A percentile compares a stretch with the other conserved stretches of the same genome.
phyloP scores from a whole-genome alignment of 768 basidiomycete species.

The Boletus bicolor region DNA sequence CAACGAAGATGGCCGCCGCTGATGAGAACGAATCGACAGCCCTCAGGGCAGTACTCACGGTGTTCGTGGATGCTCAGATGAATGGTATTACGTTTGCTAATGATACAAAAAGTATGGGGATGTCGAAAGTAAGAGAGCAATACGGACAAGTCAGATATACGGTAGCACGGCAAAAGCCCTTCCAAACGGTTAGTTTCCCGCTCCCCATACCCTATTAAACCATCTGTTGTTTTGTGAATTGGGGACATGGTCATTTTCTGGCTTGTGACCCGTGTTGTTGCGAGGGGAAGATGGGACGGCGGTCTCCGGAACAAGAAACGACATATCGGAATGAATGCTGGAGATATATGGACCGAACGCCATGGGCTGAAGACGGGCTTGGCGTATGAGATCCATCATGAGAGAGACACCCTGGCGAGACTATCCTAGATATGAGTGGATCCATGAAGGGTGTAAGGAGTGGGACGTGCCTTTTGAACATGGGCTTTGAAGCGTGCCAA shows the following conservation, averaged over 20 bases:
- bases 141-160: slow-evolving; percentile 17
- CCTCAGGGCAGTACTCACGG: slow-evolving; percentile 1
- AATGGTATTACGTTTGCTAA: slow-evolving; percentile 28
- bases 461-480: slow-evolving; percentile 67
- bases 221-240: slow-evolving; percentile 20
- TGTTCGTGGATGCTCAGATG: neutral
- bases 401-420: slow-evolving; percentile 86
- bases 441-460: neutral
- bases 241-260: slow-evolving; percentile 13
- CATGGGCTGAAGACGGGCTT: slow-evolving; percentile 63
- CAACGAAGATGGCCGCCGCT: neutral
- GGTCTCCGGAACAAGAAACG: slow-evolving; percentile 24
- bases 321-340: slow-evolving; percentile 32
- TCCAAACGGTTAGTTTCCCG: slow-evolving; percentile 8
- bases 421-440: slow-evolving; percentile 36
- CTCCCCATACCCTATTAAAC: slow-evolving; percentile 28
- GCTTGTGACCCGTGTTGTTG: slow-evolving; percentile 13
- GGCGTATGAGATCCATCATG: slow-evolving; percentile 73
- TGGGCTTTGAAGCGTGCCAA: slow-evolving; percentile 83
- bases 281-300: slow-evolving; percentile 13
- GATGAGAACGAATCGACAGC: slow-evolving; percentile 7
- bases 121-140: slow-evolving; percentile 10
- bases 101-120: slow-evolving; percentile 31
- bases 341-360: slow-evolving; percentile 38
- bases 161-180: slow-evolving; percentile 11